phyloP scores from a whole-genome alignment of 2,329 filamentous ascomycete genomes.

The Geosmithia flava region DNA sequence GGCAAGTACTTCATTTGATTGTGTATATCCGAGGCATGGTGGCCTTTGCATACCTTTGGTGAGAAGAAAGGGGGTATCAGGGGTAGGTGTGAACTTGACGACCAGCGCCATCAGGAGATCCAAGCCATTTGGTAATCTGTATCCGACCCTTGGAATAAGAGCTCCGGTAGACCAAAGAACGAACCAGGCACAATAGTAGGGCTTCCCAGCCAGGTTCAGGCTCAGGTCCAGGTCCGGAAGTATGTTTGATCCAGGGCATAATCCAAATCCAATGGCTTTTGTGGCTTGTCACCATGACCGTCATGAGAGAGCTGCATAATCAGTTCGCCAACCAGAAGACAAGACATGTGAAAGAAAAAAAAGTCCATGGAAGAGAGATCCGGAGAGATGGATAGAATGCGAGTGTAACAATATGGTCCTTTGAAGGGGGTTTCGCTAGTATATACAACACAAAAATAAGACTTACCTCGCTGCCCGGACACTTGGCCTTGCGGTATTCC shows the following conservation, averaged over 20 bases:
- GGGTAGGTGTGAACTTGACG: not conserved
- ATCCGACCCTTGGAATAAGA: not conserved
- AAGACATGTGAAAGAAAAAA: not conserved
- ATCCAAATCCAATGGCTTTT: not conserved
- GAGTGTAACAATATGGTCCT: constrained; percentile 11
- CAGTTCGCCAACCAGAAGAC: not conserved
- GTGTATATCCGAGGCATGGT: not conserved
- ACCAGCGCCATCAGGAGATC: not conserved
- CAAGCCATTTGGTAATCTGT: too few relatives aligned
- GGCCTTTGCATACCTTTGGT: not conserved
- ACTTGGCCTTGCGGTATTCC: constrained; percentile 16
- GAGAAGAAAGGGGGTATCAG: not conserved
- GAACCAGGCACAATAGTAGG: not conserved
- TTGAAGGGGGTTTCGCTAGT: constrained; percentile 30
- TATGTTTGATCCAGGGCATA: not conserved
- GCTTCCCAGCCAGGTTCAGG: not conserved
- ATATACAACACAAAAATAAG: constrained; percentile 38
- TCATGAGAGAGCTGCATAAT: not conserved
- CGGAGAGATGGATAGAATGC: not conserved
- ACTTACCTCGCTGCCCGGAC: constrained; percentile 43
- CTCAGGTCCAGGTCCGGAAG: not conserved
- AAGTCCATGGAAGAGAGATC: not conserved
- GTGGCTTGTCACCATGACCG: not conserved
- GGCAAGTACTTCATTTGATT: not conserved
- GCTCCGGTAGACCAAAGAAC: not conserved